Evolutionary conservation across 805 yeast species (phyloP), one percentile per base, ranked within the genome.

Genomic region (Sugiyamaella lignohabitans): DNA sequence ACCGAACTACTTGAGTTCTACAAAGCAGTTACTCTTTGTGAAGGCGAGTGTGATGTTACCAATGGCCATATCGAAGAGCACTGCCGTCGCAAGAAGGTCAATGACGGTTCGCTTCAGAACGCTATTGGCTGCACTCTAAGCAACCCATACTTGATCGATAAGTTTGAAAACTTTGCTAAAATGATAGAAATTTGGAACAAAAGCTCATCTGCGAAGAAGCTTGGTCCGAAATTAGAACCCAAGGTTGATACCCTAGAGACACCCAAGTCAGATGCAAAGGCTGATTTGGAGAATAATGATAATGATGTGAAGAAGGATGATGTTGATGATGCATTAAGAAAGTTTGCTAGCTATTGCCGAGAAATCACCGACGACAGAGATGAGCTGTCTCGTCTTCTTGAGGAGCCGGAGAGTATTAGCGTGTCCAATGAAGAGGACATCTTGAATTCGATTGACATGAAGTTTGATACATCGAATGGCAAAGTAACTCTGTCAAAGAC

Each of bases 1-100:
- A 64, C 55, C 0, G 86, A 85, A 54, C 65, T 88, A 5, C 57
- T 71, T n/a, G 79, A 78, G 16, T 91, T 86, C 65, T 76, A 84
- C 55, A 86, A 79, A 58, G 78, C 76, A 49, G 72, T 89, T 24
- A 83, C 95, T 14, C 40, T 0, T 37, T 43, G 23, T 38, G 44
- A 47, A 47, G 52, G 39, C 38, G 53, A 27, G 34, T 52, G 29
- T n/a, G 39, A 36, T 5, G 19, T 10, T 4, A 22, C 19, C 5
- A 24, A 34, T 30, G 14, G 11, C 14, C 8, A 35, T 10, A 16
- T 10, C 19, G 38, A 35, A 35, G 29, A 38, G 14, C 14, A 35
- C 21, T 16, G 48, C 1, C 47, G 57, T 22, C 8, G 11, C 3
- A 56, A 58, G 35, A 56, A 55, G 43, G 52, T 49, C 4, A 58